Evolutionary conservation across 2,329 filamentous ascomycete species (phyloP), one percentile per base, ranked within the genome.

Genomic region (Beauveria medogensis): DNA sequence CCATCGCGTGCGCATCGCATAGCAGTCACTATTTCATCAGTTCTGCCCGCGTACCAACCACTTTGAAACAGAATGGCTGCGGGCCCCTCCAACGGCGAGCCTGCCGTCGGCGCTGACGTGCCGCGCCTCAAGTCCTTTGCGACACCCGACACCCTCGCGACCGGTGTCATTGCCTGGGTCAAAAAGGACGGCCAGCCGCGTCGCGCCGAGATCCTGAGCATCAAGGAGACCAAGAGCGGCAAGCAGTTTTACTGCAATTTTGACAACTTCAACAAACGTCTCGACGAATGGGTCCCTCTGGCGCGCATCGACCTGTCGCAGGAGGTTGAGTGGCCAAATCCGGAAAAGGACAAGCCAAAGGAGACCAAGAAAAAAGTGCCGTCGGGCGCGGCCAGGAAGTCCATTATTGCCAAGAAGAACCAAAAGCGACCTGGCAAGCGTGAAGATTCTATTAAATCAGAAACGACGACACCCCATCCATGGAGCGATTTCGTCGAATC

Each of bases 161-260:
- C 80, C 10, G 83, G 83, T 50, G 85, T 82, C 71, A 85, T 86
- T 62, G 82, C 82, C 24, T 80, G 81, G 78, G 83, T 86, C 48
- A 75, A 78, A 62, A 86, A 86, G 64, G 92, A 96, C 73, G 91
- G 91, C 63, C 87, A 92, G 69, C 83, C 89, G 64, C 88, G 94
- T 68, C 92, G 94, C 77, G 94, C 94, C 68, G 94, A 99, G 74
- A 96, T 99, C 64, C 79, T 99, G n/a, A 94, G 91, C 62, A 95
- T 97, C 67, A 88, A 90, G 70, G 90, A 92, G 63, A 89, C 90
- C 24, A 95, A 95, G 74, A 93, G 91, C 69, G 88, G 89, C 18
- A 88, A 91, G 44, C 89, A 90, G 60, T 97, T 93, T 71, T 97
- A 97, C 74, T 95, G 96, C 69, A 96, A 97, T 74, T 97, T 97